Base-by-base conservation (phyloP, 352 stramenopile genomes). In the Phytophthora sp. region DNA sequence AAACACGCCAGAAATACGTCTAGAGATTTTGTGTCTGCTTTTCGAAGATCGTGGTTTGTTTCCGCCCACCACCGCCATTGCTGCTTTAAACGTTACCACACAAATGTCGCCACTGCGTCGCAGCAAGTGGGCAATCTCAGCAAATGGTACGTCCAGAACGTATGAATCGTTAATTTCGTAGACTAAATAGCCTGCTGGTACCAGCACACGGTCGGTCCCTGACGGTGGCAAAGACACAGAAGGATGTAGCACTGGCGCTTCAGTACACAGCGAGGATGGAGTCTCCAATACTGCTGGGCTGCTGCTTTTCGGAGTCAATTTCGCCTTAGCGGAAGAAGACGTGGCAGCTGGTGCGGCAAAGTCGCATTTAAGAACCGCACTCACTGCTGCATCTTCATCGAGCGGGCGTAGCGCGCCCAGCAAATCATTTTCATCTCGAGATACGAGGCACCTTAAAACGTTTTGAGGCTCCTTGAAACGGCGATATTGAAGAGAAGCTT, bases 91-190 rank as follows among this genome's bases (percentile, higher is more conserved):
- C 7, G 79, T 80, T 23, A 94, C 69, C 6, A 78, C 52, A 29
- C 76, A 82, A 4, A 56, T 27, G 4, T 84, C 66, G 16, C 57
- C 69, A 58, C 85, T 90, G 4, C 79, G 69, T 13, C 74, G 76
- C 7, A 94, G 51, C 30, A 88, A 66, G 24, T 88, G 76, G 4
- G 78, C 66, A 39, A 92, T 89, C 38, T 94, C 82, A 7, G 70
- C 76, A 49, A 91, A 90, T 15, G 82, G 53, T 21, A 90, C 41
- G 16, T 81, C 71, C 1, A 79, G 41, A 2, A 91, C 83, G 45
- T 76, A 74, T 54, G 69, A 84, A 33, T 84, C 63, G 35, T 91
- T 82, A 23, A 93, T 87, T 55, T 91, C 73, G 58, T 86, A 81
- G 3, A 93, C 60, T 18, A 90, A 35, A 27, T 78, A 91, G 7